Conservation (phyloP, 768 basidiomycete species). For the Mycena vulgaris region DNA sequence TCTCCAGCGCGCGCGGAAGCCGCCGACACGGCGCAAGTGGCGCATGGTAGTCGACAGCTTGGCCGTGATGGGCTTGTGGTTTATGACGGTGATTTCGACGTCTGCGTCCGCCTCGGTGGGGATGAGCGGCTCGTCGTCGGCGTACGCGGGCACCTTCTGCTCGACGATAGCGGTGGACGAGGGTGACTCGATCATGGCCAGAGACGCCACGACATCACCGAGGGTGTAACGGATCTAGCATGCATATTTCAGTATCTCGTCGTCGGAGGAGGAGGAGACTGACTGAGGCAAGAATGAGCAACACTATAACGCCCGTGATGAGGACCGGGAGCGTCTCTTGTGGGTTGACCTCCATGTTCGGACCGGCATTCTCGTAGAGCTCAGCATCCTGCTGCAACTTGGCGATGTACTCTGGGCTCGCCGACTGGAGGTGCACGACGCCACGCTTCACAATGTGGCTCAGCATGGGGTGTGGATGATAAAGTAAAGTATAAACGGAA, state of each 20-base stretch:
- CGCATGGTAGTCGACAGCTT: slow-evolving; percentile 17
- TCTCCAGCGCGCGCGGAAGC: slow-evolving; percentile 25
- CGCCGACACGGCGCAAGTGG: slow-evolving; percentile 22
- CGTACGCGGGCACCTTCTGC: slow-evolving; percentile 10
- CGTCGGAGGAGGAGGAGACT: neutral
- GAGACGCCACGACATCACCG: slow-evolving; percentile 25
- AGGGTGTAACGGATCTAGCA: slow-evolving; percentile 21
- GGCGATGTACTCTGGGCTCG: slow-evolving; percentile 13
- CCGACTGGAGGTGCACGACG: no score
- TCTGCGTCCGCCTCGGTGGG: no score
- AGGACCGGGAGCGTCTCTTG: slow-evolving; percentile 15
- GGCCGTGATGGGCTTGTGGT: no score
- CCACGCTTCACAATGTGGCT: no score
- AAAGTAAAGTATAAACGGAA: slow-evolving; percentile 3
- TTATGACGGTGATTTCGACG: no score
- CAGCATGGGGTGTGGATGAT: slow-evolving; percentile 5
- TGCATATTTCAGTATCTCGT: neutral
- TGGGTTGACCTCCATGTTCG: slow-evolving; percentile 10
- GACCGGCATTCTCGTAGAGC: slow-evolving; percentile 11
- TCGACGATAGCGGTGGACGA: slow-evolving; percentile 11
- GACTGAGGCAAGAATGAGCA: slow-evolving; percentile 26
- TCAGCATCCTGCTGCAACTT: slow-evolving; percentile 20
- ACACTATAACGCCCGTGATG: slow-evolving; percentile 13
- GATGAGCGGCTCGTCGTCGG: slow-evolving; percentile 25
- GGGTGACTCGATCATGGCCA: slow-evolving; percentile 29